Base-by-base conservation (phyloP, 371 early-diverging fungal species). In the Nematocida displodere region DNA sequence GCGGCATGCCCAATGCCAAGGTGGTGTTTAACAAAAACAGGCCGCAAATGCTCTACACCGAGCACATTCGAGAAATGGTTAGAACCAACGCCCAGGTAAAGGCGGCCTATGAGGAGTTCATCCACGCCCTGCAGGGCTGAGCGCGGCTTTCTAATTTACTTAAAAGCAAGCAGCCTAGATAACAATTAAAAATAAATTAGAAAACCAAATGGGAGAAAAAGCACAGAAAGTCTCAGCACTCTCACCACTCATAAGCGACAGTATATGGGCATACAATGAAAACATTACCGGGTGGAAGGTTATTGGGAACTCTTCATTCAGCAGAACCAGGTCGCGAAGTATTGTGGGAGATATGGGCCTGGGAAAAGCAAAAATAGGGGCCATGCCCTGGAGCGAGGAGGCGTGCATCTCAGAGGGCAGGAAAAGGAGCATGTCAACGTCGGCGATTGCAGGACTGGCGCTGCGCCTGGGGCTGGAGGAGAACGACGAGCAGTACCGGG, bases 1-100 rank as follows among this genome's bases (percentile, higher is more conserved):
- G 82, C 76, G 71, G 75, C 37, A 76, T 82, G 65, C 55, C 59
- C 31, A 81, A 84, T 55, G 82, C 81, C 29, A 67, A 77, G 54
- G 20, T 78, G 15, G 64, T 58, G 5, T 78, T 76, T 44, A 59
- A 37, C 46, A 59, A 64, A 28, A 78, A 75, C 63, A 44, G 63
- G 17, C 78, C 78, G 59, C 63, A 78, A 8, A 76, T 54, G 59
- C 76, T 78, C 11, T 67, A 63, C 37, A 48, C 63, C 61, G 77
- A 76, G 31, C 47, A 49, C 40, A 76, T 76, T 26, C 47, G 67
- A 4, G 78, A 78, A 39, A 66, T 71, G 48, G 76, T 76, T n/a
- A 47, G 61, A 34, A 17, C 50, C 26, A 76, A 66, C 37, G 36
- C 55, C 13, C n/a, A 13, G 22, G 77, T 66, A 24, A 77, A 77